Evolutionary conservation across 441 rosid species (phyloP).

Genomic region (Pelargonium citronellum): DNA sequence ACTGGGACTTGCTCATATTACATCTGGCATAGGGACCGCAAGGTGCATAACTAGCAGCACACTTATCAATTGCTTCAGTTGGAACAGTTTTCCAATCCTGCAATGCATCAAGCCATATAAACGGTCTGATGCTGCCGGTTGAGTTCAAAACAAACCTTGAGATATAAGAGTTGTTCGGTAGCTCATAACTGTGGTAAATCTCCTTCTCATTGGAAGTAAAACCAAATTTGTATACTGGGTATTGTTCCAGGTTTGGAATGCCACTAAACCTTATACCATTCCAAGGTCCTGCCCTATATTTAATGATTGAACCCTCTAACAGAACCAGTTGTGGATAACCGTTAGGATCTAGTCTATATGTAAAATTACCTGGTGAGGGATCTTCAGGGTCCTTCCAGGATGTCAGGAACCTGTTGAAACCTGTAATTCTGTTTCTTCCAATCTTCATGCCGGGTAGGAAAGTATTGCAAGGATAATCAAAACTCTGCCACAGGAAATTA

Average conservation of each 20-base stretch:
- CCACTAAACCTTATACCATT: slow-evolving; percentile 14
- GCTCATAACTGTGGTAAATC: slow-evolving; percentile 9
- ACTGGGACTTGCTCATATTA: slow-evolving; percentile 31
- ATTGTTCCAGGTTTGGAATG: not conserved
- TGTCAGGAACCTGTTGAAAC: not conserved
- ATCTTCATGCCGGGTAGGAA: not conserved
- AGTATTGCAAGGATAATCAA: not conserved
- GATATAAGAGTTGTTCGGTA: not conserved
- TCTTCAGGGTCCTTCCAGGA: not conserved
- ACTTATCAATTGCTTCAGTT: slow-evolving; percentile 4
- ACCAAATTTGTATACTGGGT: not conserved
- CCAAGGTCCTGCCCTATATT: slow-evolving; percentile 20
- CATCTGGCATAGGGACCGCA: slow-evolving; percentile 28
- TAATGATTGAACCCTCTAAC: not conserved
- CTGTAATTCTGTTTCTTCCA: not conserved
- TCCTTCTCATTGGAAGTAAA: slow-evolving; percentile 16
- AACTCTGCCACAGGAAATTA: not conserved
- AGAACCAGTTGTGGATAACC: slow-evolving; percentile 21
- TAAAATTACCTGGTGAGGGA: slow-evolving; percentile 4
- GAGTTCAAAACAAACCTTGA: not conserved
- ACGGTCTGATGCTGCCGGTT: not conserved
- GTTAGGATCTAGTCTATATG: not conserved
- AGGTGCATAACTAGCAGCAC: slow-evolving; percentile 18
- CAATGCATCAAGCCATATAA: not conserved
- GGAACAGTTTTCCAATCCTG: not conserved